A percentile compares a stretch with the other conserved stretches of the same genome.
Conservation (phyloP, 2,329 filamentous ascomycete species). For the Colletotrichum melonis region DNA sequence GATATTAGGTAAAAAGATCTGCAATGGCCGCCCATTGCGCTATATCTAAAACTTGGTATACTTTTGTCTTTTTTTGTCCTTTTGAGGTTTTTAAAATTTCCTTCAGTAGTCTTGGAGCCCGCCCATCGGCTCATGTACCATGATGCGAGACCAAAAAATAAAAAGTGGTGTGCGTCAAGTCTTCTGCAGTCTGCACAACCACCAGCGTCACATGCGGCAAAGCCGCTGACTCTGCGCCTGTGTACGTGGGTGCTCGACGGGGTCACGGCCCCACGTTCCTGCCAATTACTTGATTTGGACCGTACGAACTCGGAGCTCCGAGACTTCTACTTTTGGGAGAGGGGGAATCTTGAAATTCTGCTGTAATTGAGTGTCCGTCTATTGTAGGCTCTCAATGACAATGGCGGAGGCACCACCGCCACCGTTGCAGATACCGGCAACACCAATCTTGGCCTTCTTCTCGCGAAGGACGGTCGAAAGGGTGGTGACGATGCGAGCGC, state of each 20-base stretch:
- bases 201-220: neutral
- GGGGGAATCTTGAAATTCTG: neutral
- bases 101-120: neutral
- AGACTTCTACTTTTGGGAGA: neutral
- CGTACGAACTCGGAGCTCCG: conserved; percentile 23
- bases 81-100: neutral
- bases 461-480: conserved; percentile 88
- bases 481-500: conserved; percentile 92
- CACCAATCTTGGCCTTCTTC: conserved; percentile 93
- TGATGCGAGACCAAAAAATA: neutral
- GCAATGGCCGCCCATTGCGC: conserved; percentile 27
- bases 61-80: conserved; percentile 8
- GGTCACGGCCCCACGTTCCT: conserved; percentile 6
- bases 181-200: neutral
- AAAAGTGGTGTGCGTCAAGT: neutral
- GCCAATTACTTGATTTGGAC: conserved; percentile 2
- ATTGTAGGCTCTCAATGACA: conserved; percentile 82
- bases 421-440: conserved; percentile 96
- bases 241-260: neutral
- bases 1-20: conserved; percentile 32
- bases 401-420: conserved; percentile 95
- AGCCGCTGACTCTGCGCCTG: neutral
- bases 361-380: conserved; percentile 30
- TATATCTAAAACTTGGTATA: conserved; percentile 35
- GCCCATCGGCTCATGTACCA: neutral